Conservation (phyloP, 345 rosid genomes). For the Microthlaspi erraticum region DNA sequence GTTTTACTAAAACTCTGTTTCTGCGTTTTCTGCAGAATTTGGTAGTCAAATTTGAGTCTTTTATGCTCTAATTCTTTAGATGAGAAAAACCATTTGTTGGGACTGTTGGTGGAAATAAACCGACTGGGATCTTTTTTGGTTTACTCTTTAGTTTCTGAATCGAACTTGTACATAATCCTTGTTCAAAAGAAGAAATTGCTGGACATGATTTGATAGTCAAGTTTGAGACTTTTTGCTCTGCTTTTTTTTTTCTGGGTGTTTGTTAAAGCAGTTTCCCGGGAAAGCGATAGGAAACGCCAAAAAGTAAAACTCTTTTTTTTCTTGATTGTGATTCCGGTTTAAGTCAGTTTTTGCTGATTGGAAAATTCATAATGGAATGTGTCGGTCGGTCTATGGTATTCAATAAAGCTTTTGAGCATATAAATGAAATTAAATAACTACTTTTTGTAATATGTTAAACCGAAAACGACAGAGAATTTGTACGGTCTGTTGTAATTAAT, state of each 20-base stretch:
- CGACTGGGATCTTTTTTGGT: background rate
- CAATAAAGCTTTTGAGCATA: constrained; percentile 30
- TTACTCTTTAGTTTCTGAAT: constrained; percentile 1
- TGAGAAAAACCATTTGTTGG: background rate
- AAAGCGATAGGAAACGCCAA: background rate
- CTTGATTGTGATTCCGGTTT: constrained; percentile 18
- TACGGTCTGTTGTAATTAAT: constrained; percentile 3
- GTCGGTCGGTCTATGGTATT: constrained; percentile 39
- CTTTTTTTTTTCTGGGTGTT: background rate
- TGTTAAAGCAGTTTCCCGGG: background rate
- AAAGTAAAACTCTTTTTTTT: background rate
- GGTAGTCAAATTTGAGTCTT: constrained; percentile 21
- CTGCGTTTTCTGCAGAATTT: background rate
- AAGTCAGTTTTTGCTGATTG: constrained; percentile 16
- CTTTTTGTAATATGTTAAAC: constrained; percentile 6
- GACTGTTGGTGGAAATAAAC: background rate
- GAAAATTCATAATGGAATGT: constrained; percentile 18
- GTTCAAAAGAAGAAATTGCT: no score
- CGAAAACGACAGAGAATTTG: constrained; percentile 21
- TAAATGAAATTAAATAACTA: constrained; percentile 26
- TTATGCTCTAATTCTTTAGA: constrained; percentile 16
- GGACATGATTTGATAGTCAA: constrained; percentile 10
- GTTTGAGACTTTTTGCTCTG: constrained; percentile 29
- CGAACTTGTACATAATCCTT: constrained; percentile 9
- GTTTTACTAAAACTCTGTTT: constrained; percentile 28